phyloP scores from a whole-genome alignment of 2,329 filamentous ascomycete species.

The Sporothrix mexicana region DNA sequence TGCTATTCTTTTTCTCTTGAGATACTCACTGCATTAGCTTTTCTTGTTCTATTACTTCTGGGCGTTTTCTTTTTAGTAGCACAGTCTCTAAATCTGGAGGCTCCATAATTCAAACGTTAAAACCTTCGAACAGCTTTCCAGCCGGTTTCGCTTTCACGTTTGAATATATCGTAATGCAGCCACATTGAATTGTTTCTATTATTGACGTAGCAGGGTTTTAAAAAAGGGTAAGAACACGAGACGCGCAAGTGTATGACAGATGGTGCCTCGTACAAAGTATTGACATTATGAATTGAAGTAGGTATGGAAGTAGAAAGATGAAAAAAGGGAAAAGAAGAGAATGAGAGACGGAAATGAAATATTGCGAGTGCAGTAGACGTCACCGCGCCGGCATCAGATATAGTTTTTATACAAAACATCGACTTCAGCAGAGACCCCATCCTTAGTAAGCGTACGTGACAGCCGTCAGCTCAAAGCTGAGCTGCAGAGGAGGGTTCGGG shows the following conservation, averaged over 20 bases:
- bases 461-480: neutral
- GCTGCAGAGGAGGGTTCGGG: neutral
- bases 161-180: neutral
- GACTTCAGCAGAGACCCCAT: too few species aligned
- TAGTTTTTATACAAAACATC: too few species aligned
- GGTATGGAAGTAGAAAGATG: neutral
- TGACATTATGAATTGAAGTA: neutral
- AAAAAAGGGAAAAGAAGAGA: neutral
- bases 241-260: neutral
- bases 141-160: neutral
- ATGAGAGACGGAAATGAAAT: neutral
- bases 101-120: neutral
- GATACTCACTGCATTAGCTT: constrained; percentile 8
- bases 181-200: neutral
- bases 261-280: neutral
- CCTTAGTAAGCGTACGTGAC: constrained; percentile 1
- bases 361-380: neutral
- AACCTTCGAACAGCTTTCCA: too few species aligned
- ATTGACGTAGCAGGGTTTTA: neutral
- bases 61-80: neutral
- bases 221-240: neutral
- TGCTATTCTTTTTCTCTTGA: neutral
- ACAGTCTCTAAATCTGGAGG: neutral
- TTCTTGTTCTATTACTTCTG: neutral
- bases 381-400: too few species aligned